phyloP scores from a whole-genome alignment of 2,329 filamentous ascomycete species.

The Beauveria pseudobassiana region DNA sequence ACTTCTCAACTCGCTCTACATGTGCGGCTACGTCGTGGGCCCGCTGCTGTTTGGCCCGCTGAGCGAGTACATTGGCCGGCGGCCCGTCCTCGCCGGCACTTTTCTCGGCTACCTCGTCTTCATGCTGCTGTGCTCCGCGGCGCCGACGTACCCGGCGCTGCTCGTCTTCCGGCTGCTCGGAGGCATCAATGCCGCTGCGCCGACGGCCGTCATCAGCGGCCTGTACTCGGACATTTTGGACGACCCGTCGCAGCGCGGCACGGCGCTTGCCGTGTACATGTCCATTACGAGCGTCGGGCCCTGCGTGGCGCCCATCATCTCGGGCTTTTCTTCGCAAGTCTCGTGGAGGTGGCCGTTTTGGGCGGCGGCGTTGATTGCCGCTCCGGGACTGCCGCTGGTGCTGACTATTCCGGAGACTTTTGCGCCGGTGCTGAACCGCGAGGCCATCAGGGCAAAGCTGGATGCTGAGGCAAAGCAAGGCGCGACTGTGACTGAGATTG shows the following conservation, averaged over 20 bases:
- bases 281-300: constrained; percentile 25
- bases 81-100: constrained; percentile 26
- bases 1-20: constrained; percentile 29
- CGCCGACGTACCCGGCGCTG: constrained; percentile 34
- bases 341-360: constrained; percentile 35
- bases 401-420: constrained; percentile 39
- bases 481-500: constrained; percentile 31
- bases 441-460: constrained; percentile 31
- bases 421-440: constrained; percentile 42
- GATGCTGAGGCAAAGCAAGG: constrained; percentile 36
- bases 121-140: constrained; percentile 29
- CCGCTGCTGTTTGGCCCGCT: constrained; percentile 27
- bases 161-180: constrained; percentile 33
- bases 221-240: constrained; percentile 28
- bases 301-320: constrained; percentile 43
- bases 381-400: constrained; percentile 22
- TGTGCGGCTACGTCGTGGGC: constrained; percentile 28
- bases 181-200: constrained; percentile 26
- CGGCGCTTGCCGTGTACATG: constrained; percentile 29
- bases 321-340: constrained; percentile 41
- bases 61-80: constrained; percentile 27
- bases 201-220: constrained; percentile 26
- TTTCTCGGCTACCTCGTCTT: constrained; percentile 27
- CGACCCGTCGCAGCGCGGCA: constrained; percentile 23
- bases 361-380: constrained; percentile 27